These are phyloP conservation scores for Lasiosphaeria miniovina DNA, from an alignment of 495 filamentous ascomycete genomes.

Conservation along the genomic window DNA sequence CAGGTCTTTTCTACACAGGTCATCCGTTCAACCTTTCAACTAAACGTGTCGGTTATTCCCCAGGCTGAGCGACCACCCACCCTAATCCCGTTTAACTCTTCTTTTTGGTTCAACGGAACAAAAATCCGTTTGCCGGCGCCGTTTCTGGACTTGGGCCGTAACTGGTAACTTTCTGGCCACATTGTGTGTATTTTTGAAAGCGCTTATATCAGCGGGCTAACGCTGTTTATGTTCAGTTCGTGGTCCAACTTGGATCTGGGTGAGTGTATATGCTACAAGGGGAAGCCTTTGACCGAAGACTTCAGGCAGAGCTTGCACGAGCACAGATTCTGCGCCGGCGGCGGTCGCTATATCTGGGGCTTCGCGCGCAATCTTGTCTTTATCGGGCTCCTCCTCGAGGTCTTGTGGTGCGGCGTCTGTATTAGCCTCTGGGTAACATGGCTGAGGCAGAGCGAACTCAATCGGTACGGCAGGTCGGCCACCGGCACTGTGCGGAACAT, in stretches of 20 bases:
- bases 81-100: too few relatives aligned
- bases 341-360: constrained; percentile 6
- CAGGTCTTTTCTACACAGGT: neutral
- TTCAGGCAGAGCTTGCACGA: neutral
- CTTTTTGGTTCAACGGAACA: too few relatives aligned
- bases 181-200: too few relatives aligned
- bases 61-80: too few relatives aligned
- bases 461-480: neutral
- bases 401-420: constrained; percentile 1
- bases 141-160: too few relatives aligned
- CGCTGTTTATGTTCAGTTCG: neutral
- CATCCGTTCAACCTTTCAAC: neutral
- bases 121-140: too few relatives aligned
- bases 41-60: neutral
- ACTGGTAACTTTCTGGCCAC: too few relatives aligned
- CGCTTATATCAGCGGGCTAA: too few relatives aligned
- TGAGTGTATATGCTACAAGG: constrained; percentile 13
- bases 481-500: constrained; percentile 7
- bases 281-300: constrained; percentile 8
- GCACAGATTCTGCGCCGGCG: constrained; percentile 1
- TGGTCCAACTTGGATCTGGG: neutral
- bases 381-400: constrained; percentile 5
- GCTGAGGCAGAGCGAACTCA: neutral
- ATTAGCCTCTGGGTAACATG: neutral
- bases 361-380: neutral